Base-by-base conservation (phyloP, 768 basidiomycete genomes). In the Phallus indusiatus region DNA sequence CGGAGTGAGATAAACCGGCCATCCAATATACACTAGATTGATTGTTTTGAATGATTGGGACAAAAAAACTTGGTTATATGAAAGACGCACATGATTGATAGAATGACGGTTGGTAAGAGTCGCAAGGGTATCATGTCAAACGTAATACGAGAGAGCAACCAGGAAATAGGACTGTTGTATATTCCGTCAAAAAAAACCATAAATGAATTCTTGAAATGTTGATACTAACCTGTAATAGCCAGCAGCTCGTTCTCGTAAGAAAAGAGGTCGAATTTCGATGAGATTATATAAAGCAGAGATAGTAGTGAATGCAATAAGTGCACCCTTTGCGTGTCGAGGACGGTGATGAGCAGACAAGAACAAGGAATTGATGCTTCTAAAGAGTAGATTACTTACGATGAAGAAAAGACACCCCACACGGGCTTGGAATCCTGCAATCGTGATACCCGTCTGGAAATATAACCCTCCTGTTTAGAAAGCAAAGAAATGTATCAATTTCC, bases 341-440 rank as follows among this genome's bases (percentile, higher is more conserved):
- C 65, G 16, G n/a, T 65, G 51, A 47, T 65, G 50, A 34, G 22
- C 18, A 16, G 28, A 42, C 53, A 48, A 22, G 33, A 21, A 61
- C 33, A 24, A 55, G 53, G n/a, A 18, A 21, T 47, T 52, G 24
- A 14, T 11, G 51, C 6, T 17, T 51, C 50, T 12, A 36, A 36
- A 54, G 47, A 12, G 11, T 22, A 22, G 47, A 7, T n/a, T 24
- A 65, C 69, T 21, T 63, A 89, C 89, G 66, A 96, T 69, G 82
- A 98, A 98, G 78, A 98, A 96, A 47, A 98, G 71, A 64, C 88
- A 90, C 33, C 94, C 94, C n/a, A 98, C 80, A 33, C 94, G 81
- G 37, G 87, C 88, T 69, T 96, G 94, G 78, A 96, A 96, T 1
- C 94, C 94, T 22, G 93, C 89, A 62, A 96, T 95, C 4, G 82